Base-by-base conservation (phyloP, 441 rosid genomes). In the Omphalea diandra region DNA sequence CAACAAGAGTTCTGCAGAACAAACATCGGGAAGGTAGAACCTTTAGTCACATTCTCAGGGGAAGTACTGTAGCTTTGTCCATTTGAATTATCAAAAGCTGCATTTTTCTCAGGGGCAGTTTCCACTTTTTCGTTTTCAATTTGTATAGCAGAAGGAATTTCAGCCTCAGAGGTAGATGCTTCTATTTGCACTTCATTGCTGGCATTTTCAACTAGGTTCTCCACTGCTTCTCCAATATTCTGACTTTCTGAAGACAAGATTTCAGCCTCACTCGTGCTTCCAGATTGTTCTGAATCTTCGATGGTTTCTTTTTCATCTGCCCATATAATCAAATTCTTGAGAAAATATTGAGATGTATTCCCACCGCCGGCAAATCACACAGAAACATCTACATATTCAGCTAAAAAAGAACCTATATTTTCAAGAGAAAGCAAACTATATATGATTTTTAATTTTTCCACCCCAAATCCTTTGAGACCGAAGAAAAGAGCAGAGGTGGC, bases 131-230 rank as follows among this genome's bases (percentile, higher is more conserved):
- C 52, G 22, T 65, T 69, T 65, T 82, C 77, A 65, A 73, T 11
- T 47, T 67, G 68, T 64, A 73, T 60, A 53, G 64, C 56, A 17
- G 76, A 40, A 52, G 73, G 41, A 58, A 57, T 63, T 77, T 76
- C 83, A 31, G 72, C 71, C 74, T 77, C 82, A 57, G 77, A 72
- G 64, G 75, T 75, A 55, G 87, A 68, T 60, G 40, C n/a, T 64
- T n/a, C n/a, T n/a, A n/a, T n/a, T 73, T 86, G 82, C 54, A 71
- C 74, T 69, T 80, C 87, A 53, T 67, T 79, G 60, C 72, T 69
- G 62, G 63, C 59, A 60, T 68, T 83, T 66, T 76, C 85, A 75
- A 75, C 79, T 80, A 60, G 69, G 26, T 63, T 76, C 60, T 75
- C 82, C 55, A n/a, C 69, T 71, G 65, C 75, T 75, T 70, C 85